These are phyloP conservation scores for Termitomyces sp. DNA, from an alignment of 768 basidiomycete species.

Conservation along the genomic window DNA sequence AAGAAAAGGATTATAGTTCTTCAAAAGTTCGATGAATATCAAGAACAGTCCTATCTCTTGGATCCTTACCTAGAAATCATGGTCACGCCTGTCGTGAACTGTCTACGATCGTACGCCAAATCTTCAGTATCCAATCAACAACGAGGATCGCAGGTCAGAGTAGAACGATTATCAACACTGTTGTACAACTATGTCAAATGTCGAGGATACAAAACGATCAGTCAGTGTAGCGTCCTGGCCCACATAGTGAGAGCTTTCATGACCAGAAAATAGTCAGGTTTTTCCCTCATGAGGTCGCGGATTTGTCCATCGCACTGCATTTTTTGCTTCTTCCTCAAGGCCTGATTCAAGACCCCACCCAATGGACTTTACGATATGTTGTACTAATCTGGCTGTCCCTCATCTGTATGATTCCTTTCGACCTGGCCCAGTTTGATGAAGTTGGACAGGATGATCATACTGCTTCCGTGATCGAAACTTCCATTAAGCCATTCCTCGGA, in stretches of 20 bases:
- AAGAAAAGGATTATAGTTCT: neutral
- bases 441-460: conserved; percentile 48
- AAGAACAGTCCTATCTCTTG: conserved; percentile 89
- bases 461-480: conserved; percentile 49
- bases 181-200: conserved; percentile 84
- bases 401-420: conserved; percentile 92
- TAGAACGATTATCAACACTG: conserved; percentile 53
- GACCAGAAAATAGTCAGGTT: conserved; percentile 63
- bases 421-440: conserved; percentile 82
- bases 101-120: conserved; percentile 55
- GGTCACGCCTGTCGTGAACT: conserved; percentile 68
- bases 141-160: conserved; percentile 32
- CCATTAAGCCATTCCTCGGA: conserved; percentile 55
- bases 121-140: conserved; percentile 30
- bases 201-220: conserved; percentile 87
- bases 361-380: conserved; percentile 84
- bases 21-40: conserved; percentile 78
- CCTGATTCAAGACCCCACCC: conserved; percentile 35
- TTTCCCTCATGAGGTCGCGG: conserved; percentile 89
- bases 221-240: conserved; percentile 44
- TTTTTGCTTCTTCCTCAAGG: conserved; percentile 53
- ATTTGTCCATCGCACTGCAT: conserved; percentile 71
- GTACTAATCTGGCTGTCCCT: conserved; percentile 92
- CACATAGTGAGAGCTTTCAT: conserved; percentile 7
- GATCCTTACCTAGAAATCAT: conserved; percentile 86